Base-by-base conservation (phyloP, 2,329 filamentous ascomycete genomes). In the Pseudocercospora fijiensis region DNA sequence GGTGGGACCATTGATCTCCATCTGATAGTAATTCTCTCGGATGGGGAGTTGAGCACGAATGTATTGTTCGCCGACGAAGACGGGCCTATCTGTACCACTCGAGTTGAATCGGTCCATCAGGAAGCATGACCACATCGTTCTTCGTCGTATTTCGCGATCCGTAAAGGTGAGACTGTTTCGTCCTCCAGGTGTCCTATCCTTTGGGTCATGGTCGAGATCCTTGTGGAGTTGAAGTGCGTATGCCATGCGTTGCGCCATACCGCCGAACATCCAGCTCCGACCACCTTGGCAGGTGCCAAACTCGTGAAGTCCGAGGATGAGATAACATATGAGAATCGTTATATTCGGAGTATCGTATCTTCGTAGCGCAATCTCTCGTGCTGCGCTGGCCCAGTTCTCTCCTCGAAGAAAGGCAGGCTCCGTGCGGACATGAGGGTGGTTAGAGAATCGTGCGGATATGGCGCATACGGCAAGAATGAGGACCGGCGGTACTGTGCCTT, bases 91-190 rank as follows among this genome's bases (percentile, higher is more conserved):
- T 2, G 92, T 96, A 1, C 95, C 94, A 1, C 93, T 97, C 0
- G 94, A 97, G 77, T 96, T 97, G 81, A 97, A 97, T 0, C 94
- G 88, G 75, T 99, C 95, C 93, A 98, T 97, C 62, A 97, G 78
- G 73, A 96, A 96, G 75, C 94, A 98, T 11, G 93, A 91, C 95
- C 95, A 99, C 94, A 99, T 98, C 2, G 92, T 95, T 62, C 95
- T 86, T 69, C 95, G 83, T 65, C 95, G 86, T 60, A 98, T 97
- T 76, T 99, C 95, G 27, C 92, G 89, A 76, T 98, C 95, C 16
- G 93, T 92, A 70, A 95, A 95, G 74, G 92, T 96, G 49, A 76
- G 73, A 53, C 70, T 71, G n/a, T 64, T 68, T 53, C 68, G 69
- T 9, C 68, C 71, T 16, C 64, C 67, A 22, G 68, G 64, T 10